Evolutionary conservation across 768 basidiomycete genomes (phyloP), one percentile per base, ranked within the genome.

Genomic region (Rhodosporidiobolus odoratus): DNA sequence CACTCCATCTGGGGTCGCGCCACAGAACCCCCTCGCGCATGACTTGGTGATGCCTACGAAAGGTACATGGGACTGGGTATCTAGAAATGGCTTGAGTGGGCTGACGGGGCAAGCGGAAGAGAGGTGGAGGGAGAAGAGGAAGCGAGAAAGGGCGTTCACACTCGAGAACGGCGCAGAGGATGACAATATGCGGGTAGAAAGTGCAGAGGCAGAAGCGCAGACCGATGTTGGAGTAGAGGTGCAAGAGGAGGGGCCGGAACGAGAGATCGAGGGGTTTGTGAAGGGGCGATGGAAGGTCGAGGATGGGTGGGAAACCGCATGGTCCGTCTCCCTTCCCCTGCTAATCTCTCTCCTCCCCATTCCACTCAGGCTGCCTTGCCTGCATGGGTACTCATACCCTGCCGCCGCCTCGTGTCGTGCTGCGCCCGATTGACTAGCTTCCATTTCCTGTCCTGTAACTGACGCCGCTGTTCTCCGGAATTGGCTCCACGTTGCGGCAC

Each of bases 191-290:
- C n/a, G n/a, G n/a, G n/a, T n/a, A n/a, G n/a, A 50, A n/a, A 23
- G 48, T 50, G 48, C 12, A n/a, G 53, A 32, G 27, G 27, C 5
- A 5, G 19, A 2, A 1, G 62, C 25, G 12, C 34, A 37, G 25
- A 12, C 23, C 7, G 61, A 30, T 25, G 10, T 23, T 2, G 52
- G 1, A 2, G 50, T 38, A 2, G 32, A 23, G 41, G 40, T 13
- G 32, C 13, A 27, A 10, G 64, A 30, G 17, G 43, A 50, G 7
- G 45, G 45, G 9, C 66, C 66, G 15, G 66, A 56, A 52, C 41
- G 59, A 59, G 66, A 67, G 59, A 47, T 67, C 21, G 30, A 30
- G 32, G 66, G 58, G 32, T 67, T 67, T 15, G 66, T 67, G 40
- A 34, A n/a, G 37, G 35, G 27, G 19, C 32, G 32, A n/a, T 64